Evolutionary conservation across 805 yeast genomes (phyloP).

Genomic region (Candida pini): DNA sequence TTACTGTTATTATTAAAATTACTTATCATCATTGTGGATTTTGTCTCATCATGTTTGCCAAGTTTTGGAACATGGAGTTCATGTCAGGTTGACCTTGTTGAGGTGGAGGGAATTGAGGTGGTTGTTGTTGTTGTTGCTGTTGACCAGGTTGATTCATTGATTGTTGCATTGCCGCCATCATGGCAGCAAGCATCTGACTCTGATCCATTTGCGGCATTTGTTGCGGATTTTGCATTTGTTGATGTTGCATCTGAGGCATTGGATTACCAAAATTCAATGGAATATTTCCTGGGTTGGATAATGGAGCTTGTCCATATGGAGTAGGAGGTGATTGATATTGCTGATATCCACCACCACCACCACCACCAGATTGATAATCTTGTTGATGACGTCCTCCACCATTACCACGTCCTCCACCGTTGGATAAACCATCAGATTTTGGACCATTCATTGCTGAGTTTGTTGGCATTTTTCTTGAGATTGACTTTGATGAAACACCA

Average conservation of each 20-base stretch:
- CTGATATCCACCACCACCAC: slow-evolving; percentile 6
- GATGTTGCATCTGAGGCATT: slow-evolving; percentile 2
- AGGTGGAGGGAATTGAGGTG: slow-evolving; percentile 10
- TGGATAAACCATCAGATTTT: slow-evolving; percentile 46
- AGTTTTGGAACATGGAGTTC: slow-evolving; percentile 30
- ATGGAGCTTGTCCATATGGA: slow-evolving; percentile 8
- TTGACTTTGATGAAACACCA: slow-evolving; percentile 89
- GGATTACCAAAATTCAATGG: slow-evolving; percentile 18
- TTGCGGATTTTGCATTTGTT: slow-evolving; percentile 3
- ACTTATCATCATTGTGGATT: slow-evolving; percentile 14
- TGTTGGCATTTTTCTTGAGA: slow-evolving; percentile 88
- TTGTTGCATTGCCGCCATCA: slow-evolving; percentile 5
- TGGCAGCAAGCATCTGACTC: no score
- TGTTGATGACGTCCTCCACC: slow-evolving; percentile 2
- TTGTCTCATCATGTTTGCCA: slow-evolving; percentile 31
- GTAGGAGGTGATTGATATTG: slow-evolving; percentile 10
- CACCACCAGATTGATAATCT: slow-evolving; percentile 2
- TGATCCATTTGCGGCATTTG: no score
- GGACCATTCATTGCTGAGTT: slow-evolving; percentile 84
- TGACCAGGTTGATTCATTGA: slow-evolving; percentile 1
- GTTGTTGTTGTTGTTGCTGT: slow-evolving; percentile 6
- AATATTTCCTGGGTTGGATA: slow-evolving; percentile 18
- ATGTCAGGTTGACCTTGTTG: slow-evolving; percentile 25
- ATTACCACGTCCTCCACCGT: background rate
- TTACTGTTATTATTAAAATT: background rate